Conservation (phyloP, 148 eudicot genomes). For the Rhododendron ovatum region DNA sequence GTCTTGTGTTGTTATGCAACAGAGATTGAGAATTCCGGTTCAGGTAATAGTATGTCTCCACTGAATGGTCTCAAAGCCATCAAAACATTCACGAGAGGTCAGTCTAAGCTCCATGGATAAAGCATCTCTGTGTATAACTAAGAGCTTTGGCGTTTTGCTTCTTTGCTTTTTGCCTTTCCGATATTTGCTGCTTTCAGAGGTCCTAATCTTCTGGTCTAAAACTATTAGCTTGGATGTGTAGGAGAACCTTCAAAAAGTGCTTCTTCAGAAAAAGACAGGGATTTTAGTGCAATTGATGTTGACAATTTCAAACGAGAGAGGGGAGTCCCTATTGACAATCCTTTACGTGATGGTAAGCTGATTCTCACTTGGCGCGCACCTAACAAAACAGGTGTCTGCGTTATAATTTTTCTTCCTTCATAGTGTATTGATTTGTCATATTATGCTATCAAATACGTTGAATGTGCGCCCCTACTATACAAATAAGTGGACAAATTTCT, state of each 20-base stretch:
- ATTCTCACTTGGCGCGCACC: constrained; percentile 10
- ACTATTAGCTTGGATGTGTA: constrained; percentile 20
- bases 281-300: constrained; percentile 11
- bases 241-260: constrained; percentile 28
- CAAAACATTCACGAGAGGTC: constrained; percentile 9
- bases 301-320: constrained; percentile 15
- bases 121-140: background rate
- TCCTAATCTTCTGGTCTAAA: constrained; percentile 2
- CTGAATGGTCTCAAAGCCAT: constrained; percentile 3
- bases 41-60: background rate
- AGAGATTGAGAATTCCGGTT: constrained; percentile 7
- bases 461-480: background rate
- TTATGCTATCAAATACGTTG: background rate
- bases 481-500: background rate
- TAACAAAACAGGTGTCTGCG: background rate
- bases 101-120: background rate
- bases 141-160: background rate
- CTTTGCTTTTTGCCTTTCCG: background rate
- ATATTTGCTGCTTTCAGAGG: background rate
- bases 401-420: background rate
- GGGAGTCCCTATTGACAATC: constrained; percentile 21
- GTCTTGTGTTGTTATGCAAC: background rate
- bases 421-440: background rate
- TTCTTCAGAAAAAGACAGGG: constrained; percentile 18
- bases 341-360: constrained; percentile 68